Percentiles rank a stretch among this genome's conserved stretches.
Conservation (phyloP, 257 asterid genomes). For the Phtheirospermum japonicum region DNA sequence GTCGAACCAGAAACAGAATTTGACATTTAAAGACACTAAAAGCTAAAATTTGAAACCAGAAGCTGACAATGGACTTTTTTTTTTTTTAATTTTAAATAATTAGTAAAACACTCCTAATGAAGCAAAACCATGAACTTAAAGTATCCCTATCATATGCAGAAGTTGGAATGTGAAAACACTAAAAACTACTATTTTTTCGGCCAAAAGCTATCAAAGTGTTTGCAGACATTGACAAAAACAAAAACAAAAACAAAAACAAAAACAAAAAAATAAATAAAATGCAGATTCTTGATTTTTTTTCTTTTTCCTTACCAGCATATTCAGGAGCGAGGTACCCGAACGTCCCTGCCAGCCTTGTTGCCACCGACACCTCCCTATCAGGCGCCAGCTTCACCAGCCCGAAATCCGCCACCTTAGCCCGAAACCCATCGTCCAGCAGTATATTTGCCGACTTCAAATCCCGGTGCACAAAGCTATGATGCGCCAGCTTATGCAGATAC, state of each 20-base stretch:
- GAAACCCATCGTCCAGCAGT: conserved; percentile 56
- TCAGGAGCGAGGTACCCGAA: conserved; percentile 90
- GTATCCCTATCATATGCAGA: background rate
- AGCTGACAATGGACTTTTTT: too few relatives aligned
- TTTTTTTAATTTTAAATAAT: too few relatives aligned
- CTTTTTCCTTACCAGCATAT: conserved; percentile 73
- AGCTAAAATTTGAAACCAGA: too few relatives aligned
- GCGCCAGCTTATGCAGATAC: conserved; percentile 71
- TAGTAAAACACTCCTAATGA: too few relatives aligned
- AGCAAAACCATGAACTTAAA: too few relatives aligned
- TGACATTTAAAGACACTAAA: background rate
- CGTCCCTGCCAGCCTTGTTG: conserved; percentile 75
- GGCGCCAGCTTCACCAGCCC: conserved; percentile 85
- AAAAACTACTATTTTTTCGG: background rate
- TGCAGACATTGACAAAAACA: too few relatives aligned
- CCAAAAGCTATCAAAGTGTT: background rate
- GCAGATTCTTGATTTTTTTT: too few relatives aligned
- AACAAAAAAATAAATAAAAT: too few relatives aligned
- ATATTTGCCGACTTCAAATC: conserved; percentile 77
- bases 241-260: background rate
- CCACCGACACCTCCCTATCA: conserved; percentile 56
- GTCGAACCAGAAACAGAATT: background rate
- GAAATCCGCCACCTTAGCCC: conserved; percentile 80
- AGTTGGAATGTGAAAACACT: background rate
- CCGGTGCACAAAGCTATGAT: conserved; percentile 74